Percentiles rank a stretch among this genome's conserved stretches.
Evolutionary conservation across 1,139 yeast species (phyloP).

Genomic region (Magnusiomyces sp.): DNA sequence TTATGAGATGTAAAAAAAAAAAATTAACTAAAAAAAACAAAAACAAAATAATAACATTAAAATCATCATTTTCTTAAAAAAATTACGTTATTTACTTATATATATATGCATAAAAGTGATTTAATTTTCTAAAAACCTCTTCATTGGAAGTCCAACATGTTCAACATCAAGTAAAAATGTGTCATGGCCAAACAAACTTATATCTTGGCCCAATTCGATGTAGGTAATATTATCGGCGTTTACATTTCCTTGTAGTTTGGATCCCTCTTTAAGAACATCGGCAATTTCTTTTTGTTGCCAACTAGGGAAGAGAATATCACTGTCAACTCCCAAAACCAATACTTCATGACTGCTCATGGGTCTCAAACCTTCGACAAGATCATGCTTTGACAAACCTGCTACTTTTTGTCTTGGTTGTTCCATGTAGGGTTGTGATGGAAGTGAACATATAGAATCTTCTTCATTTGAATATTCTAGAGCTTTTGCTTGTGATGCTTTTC

Average conservation of each 20-base stretch:
- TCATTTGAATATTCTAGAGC: constrained; percentile 26
- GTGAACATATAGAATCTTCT: constrained; percentile 24
- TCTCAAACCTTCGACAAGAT: constrained; percentile 56
- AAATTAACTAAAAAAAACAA: background rate
- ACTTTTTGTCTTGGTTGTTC: constrained; percentile 36
- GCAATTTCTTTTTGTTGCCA: constrained; percentile 90
- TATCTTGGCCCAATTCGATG: constrained; percentile 64
- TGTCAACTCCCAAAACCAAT: constrained; percentile 81
- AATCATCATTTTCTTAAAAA: background rate
- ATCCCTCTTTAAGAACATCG: constrained; percentile 41
- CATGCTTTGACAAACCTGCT: constrained; percentile 28
- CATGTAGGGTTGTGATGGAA: constrained; percentile 50
- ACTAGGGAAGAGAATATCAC: constrained; percentile 84
- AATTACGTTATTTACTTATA: constrained; percentile 1
- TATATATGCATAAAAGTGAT: constrained; percentile 1
- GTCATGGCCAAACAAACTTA: constrained; percentile 83
- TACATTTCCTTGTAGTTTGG: constrained; percentile 24
- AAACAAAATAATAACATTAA: background rate
- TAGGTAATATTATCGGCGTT: constrained; percentile 33
- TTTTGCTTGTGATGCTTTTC: background rate
- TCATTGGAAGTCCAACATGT: constrained; percentile 72
- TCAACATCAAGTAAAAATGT: constrained; percentile 74
- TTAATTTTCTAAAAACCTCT: constrained; percentile 42
- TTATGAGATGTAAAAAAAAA: background rate
- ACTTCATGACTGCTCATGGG: constrained; percentile 57